Base-by-base conservation (phyloP, 225 moss, liverwort and hornwort genomes). In the Takakia lepidozioides region DNA sequence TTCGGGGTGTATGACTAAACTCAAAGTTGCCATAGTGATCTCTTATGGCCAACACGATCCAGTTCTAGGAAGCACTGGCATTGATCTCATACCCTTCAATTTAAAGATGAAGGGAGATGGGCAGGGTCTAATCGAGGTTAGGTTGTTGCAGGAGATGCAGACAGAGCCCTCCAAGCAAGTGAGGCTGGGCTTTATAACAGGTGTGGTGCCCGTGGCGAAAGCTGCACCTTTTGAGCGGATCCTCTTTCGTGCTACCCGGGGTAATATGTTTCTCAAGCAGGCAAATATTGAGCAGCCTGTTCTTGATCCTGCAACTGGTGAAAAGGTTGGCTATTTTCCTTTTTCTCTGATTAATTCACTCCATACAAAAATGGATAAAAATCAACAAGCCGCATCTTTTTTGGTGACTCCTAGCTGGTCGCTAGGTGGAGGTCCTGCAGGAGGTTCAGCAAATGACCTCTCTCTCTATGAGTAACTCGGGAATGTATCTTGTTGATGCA, bases 231-330 rank as follows among this genome's bases (percentile, higher is more conserved):
- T 98, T 64, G 98, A 98, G 56, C 90, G 91, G 10, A 91, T 91
- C 59, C 65, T 98, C 25, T 98, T 98, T 50, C 87, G 89, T 48
- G 91, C 98, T 29, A 91, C 87, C 35, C 85, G 91, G 44, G 98
- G 98, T 38, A 98, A 98, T 19, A 85, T 98, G 91, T 85, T 81
- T 51, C 74, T 98, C 10, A 98, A 79, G 45, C 85, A 75, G 25
- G 70, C 87, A 36, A 59, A 78, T 17, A 52, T 76, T 50, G 75
- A 85, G 14, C 76, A 87, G 61, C 73, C 78, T 4, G 74, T 98
- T 57, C 54, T 57, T 35, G 98, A 98, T 60, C 98, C 98, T 56
- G 64, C 62, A 58, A 71, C 83, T 14, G 85, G 91, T 16, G 78
- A 98, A 47, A 78, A 80, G 83, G 98, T 95, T 57, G 36, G 61